Percentiles rank a stretch among this genome's conserved stretches.
Evolutionary conservation across 1,284 basidiomycete genomes (phyloP).

Genomic region (Sporisorium exsertum): DNA sequence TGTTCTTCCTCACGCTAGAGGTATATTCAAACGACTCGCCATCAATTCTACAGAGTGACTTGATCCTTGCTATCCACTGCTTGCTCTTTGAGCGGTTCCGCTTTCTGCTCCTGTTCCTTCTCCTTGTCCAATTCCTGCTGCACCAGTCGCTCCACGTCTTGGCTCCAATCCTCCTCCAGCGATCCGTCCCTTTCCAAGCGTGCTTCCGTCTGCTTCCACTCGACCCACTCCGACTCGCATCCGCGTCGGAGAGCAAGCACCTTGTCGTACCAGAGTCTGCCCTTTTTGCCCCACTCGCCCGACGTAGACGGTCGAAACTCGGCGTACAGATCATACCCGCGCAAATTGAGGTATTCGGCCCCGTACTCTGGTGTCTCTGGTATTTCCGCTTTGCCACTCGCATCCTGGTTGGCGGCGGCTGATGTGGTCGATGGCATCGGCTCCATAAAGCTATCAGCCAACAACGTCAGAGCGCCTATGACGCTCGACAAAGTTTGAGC

Average conservation of each 20-base stretch:
- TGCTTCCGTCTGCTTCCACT: constrained; percentile 38
- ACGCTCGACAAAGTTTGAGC: constrained; percentile 64
- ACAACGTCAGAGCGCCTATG: constrained; percentile 60
- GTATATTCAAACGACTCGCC: constrained; percentile 1
- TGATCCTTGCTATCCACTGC: constrained; percentile 1
- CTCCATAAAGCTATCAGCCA: constrained; percentile 63
- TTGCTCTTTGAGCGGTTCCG: background rate
- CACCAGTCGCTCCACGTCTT: constrained; percentile 42
- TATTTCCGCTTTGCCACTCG: background rate
- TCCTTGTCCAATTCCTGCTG: constrained; percentile 37
- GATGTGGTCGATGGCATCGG: background rate
- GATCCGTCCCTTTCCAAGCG: constrained; percentile 24
- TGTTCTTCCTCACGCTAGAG: background rate
- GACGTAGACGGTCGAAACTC: constrained; percentile 65
- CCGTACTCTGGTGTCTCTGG: constrained; percentile 11
- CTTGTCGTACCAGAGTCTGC: constrained; percentile 55
- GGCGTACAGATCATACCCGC: constrained; percentile 62
- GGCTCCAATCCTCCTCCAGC: constrained; percentile 40
- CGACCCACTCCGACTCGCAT: constrained; percentile 26
- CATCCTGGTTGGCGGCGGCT: background rate
- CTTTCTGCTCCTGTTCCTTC: constrained; percentile 15
- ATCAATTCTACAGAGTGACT: background rate
- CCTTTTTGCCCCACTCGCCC: constrained; percentile 68
- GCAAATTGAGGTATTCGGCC: constrained; percentile 50
- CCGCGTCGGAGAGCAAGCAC: constrained; percentile 52